These are phyloP conservation scores for Spathaspora passalidarum DNA, from an alignment of 805 yeast species.

Conservation along the genomic window DNA sequence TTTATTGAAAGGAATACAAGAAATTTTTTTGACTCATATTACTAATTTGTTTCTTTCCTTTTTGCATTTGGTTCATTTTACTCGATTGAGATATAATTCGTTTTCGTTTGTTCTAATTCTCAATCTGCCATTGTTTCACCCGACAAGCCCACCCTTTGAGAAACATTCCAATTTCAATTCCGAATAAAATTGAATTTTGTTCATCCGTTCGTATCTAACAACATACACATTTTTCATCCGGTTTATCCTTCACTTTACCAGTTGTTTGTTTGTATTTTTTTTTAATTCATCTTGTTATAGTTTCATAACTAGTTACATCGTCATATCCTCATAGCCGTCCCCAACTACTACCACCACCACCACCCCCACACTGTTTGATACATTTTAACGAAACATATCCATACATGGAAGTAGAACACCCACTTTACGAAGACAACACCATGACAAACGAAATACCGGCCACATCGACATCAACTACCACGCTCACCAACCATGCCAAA, in stretches of 20 bases:
- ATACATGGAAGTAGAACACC: neutral
- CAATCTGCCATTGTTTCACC: neutral
- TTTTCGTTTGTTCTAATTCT: neutral
- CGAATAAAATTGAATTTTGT: too few species aligned
- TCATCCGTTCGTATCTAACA: too few species aligned
- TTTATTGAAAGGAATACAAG: neutral
- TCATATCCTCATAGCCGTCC: neutral
- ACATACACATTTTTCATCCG: too few species aligned
- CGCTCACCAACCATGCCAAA: conserved; percentile 13
- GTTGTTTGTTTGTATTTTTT: too few species aligned
- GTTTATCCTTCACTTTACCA: too few species aligned
- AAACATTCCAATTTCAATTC: neutral
- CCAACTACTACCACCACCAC: neutral
- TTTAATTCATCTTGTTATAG: too few species aligned
- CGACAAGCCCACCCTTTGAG: neutral
- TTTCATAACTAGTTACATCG: too few species aligned
- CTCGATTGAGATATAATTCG: neutral
- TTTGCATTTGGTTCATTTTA: neutral
- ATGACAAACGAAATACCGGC: neutral
- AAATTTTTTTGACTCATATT: neutral
- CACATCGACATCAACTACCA: neutral
- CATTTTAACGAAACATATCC: neutral
- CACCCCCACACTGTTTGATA: neutral
- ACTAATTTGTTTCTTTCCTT: neutral
- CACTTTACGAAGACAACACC: neutral